phyloP scores from a whole-genome alignment of 1,284 basidiomycete genomes.

The Irpex sp. region DNA sequence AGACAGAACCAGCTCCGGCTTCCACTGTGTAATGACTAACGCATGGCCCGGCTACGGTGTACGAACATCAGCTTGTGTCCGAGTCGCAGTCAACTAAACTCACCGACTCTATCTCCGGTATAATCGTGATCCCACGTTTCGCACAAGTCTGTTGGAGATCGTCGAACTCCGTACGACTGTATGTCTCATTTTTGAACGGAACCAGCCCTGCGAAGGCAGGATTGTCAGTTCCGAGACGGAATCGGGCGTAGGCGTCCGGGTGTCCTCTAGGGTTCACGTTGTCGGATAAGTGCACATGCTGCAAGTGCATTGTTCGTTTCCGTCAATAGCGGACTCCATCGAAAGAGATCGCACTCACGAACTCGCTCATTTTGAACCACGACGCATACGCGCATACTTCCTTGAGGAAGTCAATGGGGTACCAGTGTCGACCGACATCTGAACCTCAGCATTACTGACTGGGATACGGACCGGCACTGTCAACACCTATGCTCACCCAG shows the following conservation, averaged over 20 bases:
- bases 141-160: constrained; percentile 30
- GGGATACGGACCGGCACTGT: background rate
- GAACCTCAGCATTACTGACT: background rate
- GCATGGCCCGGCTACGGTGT: constrained; percentile 29
- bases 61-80: background rate
- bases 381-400: constrained; percentile 33
- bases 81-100: background rate
- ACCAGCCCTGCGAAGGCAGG: constrained; percentile 27
- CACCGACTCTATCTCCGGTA: constrained; percentile 33
- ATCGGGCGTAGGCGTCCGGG: constrained; percentile 28
- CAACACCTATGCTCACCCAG: constrained; percentile 18
- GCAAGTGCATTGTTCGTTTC: background rate
- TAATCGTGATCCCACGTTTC: constrained; percentile 31
- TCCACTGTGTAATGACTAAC: constrained; percentile 35
- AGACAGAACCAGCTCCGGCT: constrained; percentile 31
- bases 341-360: constrained; percentile 18
- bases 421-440: constrained; percentile 35
- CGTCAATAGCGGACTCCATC: constrained; percentile 8
- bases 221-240: constrained; percentile 30
- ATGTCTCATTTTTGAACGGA: constrained; percentile 32
- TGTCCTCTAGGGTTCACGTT: constrained; percentile 19
- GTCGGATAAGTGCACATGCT: constrained; percentile 27
- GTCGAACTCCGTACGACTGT: constrained; percentile 29
- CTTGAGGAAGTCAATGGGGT: constrained; percentile 27
- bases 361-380: constrained; percentile 33